Base-by-base conservation (phyloP, 345 rosid genomes). In the Brassica incana region DNA sequence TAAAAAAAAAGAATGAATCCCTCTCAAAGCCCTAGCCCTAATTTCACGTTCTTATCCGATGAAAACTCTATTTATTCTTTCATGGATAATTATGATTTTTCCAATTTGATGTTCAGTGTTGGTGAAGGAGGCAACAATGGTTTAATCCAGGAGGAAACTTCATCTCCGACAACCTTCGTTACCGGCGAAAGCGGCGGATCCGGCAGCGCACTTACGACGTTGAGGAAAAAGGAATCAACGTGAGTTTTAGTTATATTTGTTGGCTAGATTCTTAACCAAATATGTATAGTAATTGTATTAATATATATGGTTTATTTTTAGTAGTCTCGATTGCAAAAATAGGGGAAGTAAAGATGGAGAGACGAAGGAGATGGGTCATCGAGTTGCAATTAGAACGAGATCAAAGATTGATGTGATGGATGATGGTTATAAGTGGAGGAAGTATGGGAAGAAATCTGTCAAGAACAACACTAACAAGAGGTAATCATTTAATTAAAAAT, bases 361-460 rank as follows among this genome's bases (percentile, higher is more conserved):
- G 18, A 79, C 40, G 20, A 90, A 85, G 80, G 85, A 85, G 56
- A 74, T 12, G 78, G 85, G 77, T 20, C 70, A 65, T 35, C 81
- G 95, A 78, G 90, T 94, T 76, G 97, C 97, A 76, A 92, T 94
- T 72, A 85, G 89, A 81, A 92, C 91, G 16, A 87, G 89, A 83
- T 88, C 98, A 16, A 88, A 90, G 78, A 66, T 85, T 65, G 98
- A 94, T 69, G 83, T 92, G 40, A 90, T 92, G 90, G 95, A 94
- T 65, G 98, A 94, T 85, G 98, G 98, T 7, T 94, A 80, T 62
- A 92, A 88, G 74, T 94, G 98, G 98, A 88, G 98, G 81, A 94
- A 94, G 38, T 94, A 94, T 58, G 98, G 98, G 9, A 92, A 94
- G 83, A 94, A 94, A 72, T 86, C 95, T 0, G 90, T 94, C 73